Evolutionary conservation across 2,329 filamentous ascomycete species (phyloP), one percentile per base, ranked within the genome.

Genomic region (Bipolaris cookei): DNA sequence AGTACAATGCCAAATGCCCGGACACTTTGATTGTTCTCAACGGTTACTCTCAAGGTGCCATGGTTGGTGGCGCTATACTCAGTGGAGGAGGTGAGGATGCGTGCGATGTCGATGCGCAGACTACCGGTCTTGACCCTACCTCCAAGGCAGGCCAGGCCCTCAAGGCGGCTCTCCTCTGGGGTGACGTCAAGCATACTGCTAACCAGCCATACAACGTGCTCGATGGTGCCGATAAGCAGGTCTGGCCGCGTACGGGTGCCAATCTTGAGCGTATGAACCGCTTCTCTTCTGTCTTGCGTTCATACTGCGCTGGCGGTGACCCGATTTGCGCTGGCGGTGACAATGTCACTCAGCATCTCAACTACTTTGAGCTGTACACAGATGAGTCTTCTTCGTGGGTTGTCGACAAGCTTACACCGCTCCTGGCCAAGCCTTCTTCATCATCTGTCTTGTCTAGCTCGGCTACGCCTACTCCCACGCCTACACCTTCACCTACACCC

Each of bases 131-230:
- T 21, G 39, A 56, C 32, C 16, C 41, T 18, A 23, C 23, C 32
- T 51, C 53, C 3, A 21, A 38, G 21, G 53, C 53, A 34, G 53
- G 53, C 6, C 47, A 56, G 34, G 53, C 53, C 0, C 46, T 56
- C 53, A 56, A 56, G 34, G 53, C 53, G 11, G 53, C 39, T 1
- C 47, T 56, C 32, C 20, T 56, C 20, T 56, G 53, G 53, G 53
- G 53, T 1, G 53, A 56, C 25, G 47, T 56, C 41, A 56, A 56
- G 34, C 53, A 56, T 32, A 56, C 53, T 46, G 47, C 53, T 1
- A 56, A 56, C 20, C 53, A 56, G 4, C 14, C 25, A 38, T 56
- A 56, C 47, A 56, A 56, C 13, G 53, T 56, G n/a, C 53, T 56
- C 34, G 47, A 56, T 39, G 53, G 53, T n/a, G 53, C 53, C 14